Conservation (phyloP, 2,329 filamentous ascomycete species). For the Plenodomus lindquistii region DNA sequence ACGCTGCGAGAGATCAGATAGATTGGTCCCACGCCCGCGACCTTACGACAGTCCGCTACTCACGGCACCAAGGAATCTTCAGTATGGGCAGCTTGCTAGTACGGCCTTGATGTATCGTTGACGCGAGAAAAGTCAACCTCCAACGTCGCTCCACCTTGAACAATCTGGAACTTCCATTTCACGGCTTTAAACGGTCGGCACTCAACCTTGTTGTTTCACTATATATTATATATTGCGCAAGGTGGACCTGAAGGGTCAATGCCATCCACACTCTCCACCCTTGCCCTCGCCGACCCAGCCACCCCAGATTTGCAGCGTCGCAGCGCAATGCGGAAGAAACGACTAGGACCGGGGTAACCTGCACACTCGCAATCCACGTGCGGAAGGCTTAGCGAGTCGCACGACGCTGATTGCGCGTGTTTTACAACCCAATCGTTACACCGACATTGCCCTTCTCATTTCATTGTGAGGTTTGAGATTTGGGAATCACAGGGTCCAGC, state of each 20-base stretch:
- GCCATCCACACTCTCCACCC: too few relatives aligned
- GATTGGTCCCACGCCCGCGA: too few relatives aligned
- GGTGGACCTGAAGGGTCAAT: too few relatives aligned
- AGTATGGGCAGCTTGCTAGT: too few relatives aligned
- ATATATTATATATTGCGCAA: too few relatives aligned
- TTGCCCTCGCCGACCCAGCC: not conserved
- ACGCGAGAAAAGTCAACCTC: too few relatives aligned
- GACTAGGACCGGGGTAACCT: not conserved
- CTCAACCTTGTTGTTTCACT: slow-evolving; percentile 9
- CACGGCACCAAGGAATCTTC: too few relatives aligned
- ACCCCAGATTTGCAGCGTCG: not conserved
- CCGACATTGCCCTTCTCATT: not conserved
- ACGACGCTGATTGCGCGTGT: not conserved
- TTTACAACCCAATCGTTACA: not conserved
- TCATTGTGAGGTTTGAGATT: not conserved
- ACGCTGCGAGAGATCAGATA: too few relatives aligned
- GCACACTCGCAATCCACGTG: not conserved
- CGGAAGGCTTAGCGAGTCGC: not conserved
- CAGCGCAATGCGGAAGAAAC: not conserved
- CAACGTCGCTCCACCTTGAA: slow-evolving; percentile 12
- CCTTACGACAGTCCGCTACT: too few relatives aligned
- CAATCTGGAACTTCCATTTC: slow-evolving; percentile 4
- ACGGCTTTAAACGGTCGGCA: slow-evolving; percentile 14
- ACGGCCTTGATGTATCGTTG: too few relatives aligned
- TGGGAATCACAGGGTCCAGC: not conserved